A percentile compares a stretch with the other conserved stretches of the same genome.
These are phyloP conservation scores for Nowakowskiella sp. DNA, from an alignment of 192 early-diverging fungal species.

Conservation along the genomic window DNA sequence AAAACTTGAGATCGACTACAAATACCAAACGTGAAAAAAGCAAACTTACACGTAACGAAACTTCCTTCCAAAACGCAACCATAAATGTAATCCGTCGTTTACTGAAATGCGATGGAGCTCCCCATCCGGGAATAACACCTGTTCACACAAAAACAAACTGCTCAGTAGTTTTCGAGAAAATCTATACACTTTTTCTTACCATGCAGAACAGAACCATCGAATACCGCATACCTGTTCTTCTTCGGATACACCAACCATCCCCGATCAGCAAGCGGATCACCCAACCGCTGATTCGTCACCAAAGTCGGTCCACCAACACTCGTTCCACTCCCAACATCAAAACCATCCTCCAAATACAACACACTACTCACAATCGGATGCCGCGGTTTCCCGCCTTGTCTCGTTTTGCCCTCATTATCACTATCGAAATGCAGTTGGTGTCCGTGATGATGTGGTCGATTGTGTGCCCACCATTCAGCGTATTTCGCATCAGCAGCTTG, in stretches of 20 bases:
- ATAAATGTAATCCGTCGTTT: constrained; percentile 21
- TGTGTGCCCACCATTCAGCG: constrained; percentile 29
- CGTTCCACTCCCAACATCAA: neutral
- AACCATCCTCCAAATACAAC: constrained; percentile 18
- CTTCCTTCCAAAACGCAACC: constrained; percentile 29
- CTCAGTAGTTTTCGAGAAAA: too few relatives aligned
- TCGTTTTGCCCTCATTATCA: constrained; percentile 7
- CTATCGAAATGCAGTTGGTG: constrained; percentile 30
- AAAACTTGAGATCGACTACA: too few relatives aligned
- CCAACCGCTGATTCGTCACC: constrained; percentile 26
- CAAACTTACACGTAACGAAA: too few relatives aligned
- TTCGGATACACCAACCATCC: constrained; percentile 49
- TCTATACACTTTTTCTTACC: too few relatives aligned
- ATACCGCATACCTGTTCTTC: constrained; percentile 32
- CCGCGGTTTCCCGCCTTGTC: constrained; percentile 5
- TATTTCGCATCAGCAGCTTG: constrained; percentile 1
- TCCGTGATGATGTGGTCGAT: constrained; percentile 14
- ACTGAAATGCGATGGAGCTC: neutral
- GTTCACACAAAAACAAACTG: too few relatives aligned
- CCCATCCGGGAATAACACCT: constrained; percentile 22
- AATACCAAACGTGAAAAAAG: too few relatives aligned
- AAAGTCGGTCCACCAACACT: constrained; percentile 22
- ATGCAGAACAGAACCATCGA: constrained; percentile 28
- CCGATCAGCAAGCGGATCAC: constrained; percentile 16
- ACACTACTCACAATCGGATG: constrained; percentile 25